Evolutionary conservation across 176 grass and related monocot species (phyloP).

Genomic region (Calamus simplicifolius): DNA sequence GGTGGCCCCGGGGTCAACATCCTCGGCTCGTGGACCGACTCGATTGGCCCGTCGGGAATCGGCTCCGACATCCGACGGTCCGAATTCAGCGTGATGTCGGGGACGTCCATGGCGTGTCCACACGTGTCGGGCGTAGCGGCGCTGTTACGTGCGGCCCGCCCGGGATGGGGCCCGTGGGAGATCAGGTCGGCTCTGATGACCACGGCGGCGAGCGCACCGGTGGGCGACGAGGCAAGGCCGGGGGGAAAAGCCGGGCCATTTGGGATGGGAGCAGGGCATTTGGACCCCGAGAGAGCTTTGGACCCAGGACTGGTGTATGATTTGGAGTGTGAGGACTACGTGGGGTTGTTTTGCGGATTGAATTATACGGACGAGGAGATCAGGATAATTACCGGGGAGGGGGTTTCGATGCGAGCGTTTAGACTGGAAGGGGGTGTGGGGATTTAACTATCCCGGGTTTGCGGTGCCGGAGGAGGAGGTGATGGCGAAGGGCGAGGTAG

Average conservation of each 20-base stretch:
- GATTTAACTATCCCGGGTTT: no score
- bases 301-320: constrained; percentile 89
- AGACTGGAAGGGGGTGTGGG: no score
- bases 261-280: constrained; percentile 69
- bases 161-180: constrained; percentile 55
- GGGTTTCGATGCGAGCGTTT: no score
- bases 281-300: constrained; percentile 48
- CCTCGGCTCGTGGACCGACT: constrained; percentile 88
- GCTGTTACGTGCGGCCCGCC: constrained; percentile 72
- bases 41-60: constrained; percentile 59
- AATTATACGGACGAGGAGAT: no score
- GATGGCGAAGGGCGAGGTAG: no score
- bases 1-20: constrained; percentile 86
- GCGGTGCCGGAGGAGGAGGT: no score
- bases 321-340: constrained; percentile 49
- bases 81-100: constrained; percentile 93
- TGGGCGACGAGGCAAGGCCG: constrained; percentile 50
- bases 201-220: constrained; percentile 33
- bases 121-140: constrained; percentile 84
- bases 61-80: constrained; percentile 43
- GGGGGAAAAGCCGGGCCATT: constrained; percentile 53
- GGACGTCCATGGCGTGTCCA: constrained; percentile 95
- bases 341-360: constrained; percentile 60
- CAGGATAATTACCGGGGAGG: no score
- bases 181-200: constrained; percentile 95